Evolutionary conservation across 768 basidiomycete genomes (phyloP).

Genomic region (Termitomyces sp.): DNA sequence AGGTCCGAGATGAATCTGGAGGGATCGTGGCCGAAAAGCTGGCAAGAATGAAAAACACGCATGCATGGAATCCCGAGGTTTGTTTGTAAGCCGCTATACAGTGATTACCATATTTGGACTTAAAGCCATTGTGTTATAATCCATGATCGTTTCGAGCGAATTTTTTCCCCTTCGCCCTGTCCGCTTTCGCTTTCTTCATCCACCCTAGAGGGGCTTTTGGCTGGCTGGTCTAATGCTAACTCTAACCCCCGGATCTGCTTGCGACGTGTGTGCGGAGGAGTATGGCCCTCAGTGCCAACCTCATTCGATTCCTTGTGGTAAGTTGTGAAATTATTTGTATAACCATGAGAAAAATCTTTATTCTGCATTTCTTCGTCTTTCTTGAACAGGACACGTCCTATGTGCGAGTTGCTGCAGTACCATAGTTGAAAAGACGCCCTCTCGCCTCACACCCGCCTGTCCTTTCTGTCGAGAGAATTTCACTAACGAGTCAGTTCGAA

Average conservation of each 20-base stretch:
- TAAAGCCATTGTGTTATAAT: constrained; percentile 44
- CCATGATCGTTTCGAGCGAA: constrained; percentile 39
- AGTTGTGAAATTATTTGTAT: constrained; percentile 25
- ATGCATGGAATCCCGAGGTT: constrained; percentile 17
- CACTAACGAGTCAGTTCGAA: constrained; percentile 59
- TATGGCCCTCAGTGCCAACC: constrained; percentile 71
- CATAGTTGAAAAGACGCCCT: constrained; percentile 77
- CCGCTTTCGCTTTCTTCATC: constrained; percentile 32
- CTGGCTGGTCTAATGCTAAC: constrained; percentile 68
- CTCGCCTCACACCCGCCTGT: constrained; percentile 69
- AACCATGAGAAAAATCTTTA: constrained; percentile 22
- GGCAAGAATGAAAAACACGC: constrained; percentile 19
- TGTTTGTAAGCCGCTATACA: constrained; percentile 23
- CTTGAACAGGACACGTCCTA: constrained; percentile 66
- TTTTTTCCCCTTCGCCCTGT: constrained; percentile 46
- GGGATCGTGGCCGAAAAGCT: constrained; percentile 3
- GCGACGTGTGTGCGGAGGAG: constrained; percentile 90
- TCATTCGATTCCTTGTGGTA: constrained; percentile 82
- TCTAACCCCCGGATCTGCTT: constrained; percentile 75
- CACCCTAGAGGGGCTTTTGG: constrained; percentile 38
- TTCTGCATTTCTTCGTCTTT: constrained; percentile 18
- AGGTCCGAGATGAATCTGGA: constrained; percentile 16
- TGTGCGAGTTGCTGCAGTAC: constrained; percentile 75
- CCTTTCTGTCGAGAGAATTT: constrained; percentile 84
- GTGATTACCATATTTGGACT: constrained; percentile 26